A percentile compares a stretch with the other conserved stretches of the same genome.
Evolutionary conservation across 192 early-diverging fungal species (phyloP).

Genomic region (Coemansia aciculifera): DNA sequence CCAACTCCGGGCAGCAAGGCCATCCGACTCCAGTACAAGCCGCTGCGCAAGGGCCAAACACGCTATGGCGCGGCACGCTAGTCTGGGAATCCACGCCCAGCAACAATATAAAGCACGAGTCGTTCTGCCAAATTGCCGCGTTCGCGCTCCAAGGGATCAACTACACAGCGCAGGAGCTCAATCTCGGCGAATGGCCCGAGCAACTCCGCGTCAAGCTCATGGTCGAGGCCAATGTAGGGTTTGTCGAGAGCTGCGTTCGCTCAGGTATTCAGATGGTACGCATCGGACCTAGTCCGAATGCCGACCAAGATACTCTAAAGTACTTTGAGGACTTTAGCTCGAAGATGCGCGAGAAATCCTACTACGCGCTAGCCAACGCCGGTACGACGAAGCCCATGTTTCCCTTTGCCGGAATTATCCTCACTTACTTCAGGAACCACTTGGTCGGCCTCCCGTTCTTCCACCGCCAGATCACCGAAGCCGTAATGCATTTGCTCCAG

Average conservation of each 20-base stretch:
- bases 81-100: conserved; percentile 41
- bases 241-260: conserved; percentile 35
- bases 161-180: conserved; percentile 23
- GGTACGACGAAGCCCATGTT: conserved; percentile 1
- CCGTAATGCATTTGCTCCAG: conserved; percentile 12
- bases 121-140: conserved; percentile 28
- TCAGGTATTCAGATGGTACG: conserved; percentile 31
- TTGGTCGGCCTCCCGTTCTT: conserved; percentile 38
- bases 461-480: conserved; percentile 18
- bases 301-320: conserved; percentile 22
- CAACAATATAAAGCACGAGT: conserved; percentile 24
- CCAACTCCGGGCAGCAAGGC: not conserved
- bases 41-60: not conserved
- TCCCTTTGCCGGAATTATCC: conserved; percentile 31
- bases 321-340: conserved; percentile 46
- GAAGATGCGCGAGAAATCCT: conserved; percentile 36
- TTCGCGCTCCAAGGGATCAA: conserved; percentile 23
- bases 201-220: conserved; percentile 23
- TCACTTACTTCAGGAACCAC: conserved; percentile 21
- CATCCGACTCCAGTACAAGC: conserved; percentile 15
- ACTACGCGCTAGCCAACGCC: conserved; percentile 24
- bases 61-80: conserved; percentile 37
- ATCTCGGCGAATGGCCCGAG: conserved; percentile 46
- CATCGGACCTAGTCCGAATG: conserved; percentile 17
- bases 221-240: conserved; percentile 17